A percentile compares a stretch with the other conserved stretches of the same genome.
Conservation (phyloP, 2,329 filamentous ascomycete species). For the Colletotrichum siamense region DNA sequence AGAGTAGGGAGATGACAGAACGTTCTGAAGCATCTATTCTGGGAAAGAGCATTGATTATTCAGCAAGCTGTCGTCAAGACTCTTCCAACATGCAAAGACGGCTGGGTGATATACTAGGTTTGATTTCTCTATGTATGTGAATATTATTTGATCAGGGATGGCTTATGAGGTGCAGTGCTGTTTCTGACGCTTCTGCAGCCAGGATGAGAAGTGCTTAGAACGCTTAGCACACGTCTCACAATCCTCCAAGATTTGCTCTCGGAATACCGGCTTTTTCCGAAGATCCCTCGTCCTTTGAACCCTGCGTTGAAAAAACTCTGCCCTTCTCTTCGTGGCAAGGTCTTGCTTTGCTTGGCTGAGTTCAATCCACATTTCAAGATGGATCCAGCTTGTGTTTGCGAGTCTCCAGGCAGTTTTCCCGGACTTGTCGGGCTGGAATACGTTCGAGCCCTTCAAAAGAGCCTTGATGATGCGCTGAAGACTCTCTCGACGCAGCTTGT, state of each 20-base stretch:
- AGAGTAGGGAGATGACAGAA: too few relatives aligned
- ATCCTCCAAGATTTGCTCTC: neutral
- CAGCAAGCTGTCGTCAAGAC: neutral
- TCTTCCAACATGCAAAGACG: neutral
- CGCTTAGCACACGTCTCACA: too few relatives aligned
- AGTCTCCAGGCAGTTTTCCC: neutral
- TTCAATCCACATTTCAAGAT: rapidly evolving
- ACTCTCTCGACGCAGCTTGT: neutral
- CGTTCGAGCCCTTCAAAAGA: neutral
- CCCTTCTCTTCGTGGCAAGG: neutral
- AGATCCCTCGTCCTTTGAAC: neutral
- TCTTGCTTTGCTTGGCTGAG: rapidly evolving
- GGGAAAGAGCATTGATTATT: too few relatives aligned
- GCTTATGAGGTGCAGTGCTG: neutral
- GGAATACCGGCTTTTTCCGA: neutral
- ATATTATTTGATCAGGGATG: rapidly evolving
- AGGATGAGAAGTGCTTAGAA: neutral
- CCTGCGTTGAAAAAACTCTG: neutral
- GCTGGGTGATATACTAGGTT: neutral
- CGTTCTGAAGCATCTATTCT: too few relatives aligned
- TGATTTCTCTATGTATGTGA: neutral
- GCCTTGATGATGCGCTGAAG: neutral
- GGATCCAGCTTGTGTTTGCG: rapidly evolving
- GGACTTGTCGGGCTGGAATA: neutral
- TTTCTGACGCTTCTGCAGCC: neutral